Percentiles rank a stretch among this genome's conserved stretches.
These are phyloP conservation scores for Syzygium oleosum DNA, from an alignment of 345 rosid genomes.

Conservation along the genomic window DNA sequence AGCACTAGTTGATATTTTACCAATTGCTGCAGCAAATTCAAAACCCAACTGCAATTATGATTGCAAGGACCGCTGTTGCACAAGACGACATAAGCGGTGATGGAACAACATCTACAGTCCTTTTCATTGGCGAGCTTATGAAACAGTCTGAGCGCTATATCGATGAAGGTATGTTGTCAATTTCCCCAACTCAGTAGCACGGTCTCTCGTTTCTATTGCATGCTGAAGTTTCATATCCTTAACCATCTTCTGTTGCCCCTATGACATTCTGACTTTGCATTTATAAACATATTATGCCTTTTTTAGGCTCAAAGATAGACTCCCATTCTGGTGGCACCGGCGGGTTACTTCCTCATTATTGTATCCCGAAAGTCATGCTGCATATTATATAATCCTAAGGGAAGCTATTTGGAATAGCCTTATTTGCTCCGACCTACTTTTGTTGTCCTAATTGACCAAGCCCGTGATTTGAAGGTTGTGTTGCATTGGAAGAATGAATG, in stretches of 20 bases:
- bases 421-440: not conserved
- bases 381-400: not conserved
- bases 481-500: not conserved
- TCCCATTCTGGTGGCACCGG: not conserved
- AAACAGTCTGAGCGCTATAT: conserved; percentile 96
- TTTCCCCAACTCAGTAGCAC: not conserved
- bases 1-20: conserved; percentile 4
- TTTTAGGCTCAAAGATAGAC: not conserved
- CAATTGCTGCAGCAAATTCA: conserved; percentile 80
- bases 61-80: conserved; percentile 97
- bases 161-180: conserved; percentile 62
- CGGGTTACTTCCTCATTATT: not conserved
- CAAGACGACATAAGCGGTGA: conserved; percentile 97
- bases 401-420: not conserved
- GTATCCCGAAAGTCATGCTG: not conserved
- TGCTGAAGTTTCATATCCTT: not conserved
- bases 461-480: not conserved
- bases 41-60: conserved; percentile 97
- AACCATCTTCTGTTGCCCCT: not conserved
- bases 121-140: conserved; percentile 97
- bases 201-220: not conserved
- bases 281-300: not conserved
- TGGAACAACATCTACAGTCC: conserved; percentile 92
- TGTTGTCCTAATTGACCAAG: not conserved
- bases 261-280: not conserved